Base-by-base conservation (phyloP, 495 filamentous ascomycete genomes). In the Lophium mytilinum region DNA sequence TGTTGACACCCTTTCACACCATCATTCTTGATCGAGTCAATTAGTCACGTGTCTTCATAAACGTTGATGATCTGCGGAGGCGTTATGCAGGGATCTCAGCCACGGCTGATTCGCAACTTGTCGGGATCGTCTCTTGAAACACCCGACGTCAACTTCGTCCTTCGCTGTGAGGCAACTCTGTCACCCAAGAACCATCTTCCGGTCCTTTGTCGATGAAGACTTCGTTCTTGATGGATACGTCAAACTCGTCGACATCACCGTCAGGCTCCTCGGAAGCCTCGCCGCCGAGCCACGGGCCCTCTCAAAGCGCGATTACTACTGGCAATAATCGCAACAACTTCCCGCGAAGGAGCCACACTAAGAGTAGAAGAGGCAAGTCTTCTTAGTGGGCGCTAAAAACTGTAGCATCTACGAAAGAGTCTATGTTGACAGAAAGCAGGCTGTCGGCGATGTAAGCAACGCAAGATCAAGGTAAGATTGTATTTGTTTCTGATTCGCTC, bases 381-480 rank as follows among this genome's bases (percentile, higher is more conserved):
- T 24, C 21, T 24, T 3, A 10, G 17, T 18, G 24, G 7, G 8
- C 8, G 21, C 14, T 8, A 24, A 48, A 48, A 18, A 1, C 30
- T 48, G 9, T 48, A n/a, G n/a, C n/a, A n/a, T n/a, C n/a, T n/a
- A 9, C 6, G 21, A 48, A 1, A 30, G 14, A 2, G 15, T 8
- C 18, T 24, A 24, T 18, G 14, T 30, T 6, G 4, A 24, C 7
- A 48, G 33, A 0, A 30, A 10, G 8, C 78, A 39, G 82, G 82
- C 21, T 85, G 82, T 57, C 70, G 73, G 55, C 72, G 80, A 39
- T 85, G 82, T 71, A 85, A 84, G 70, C 67, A 70, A 48, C 73
- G 81, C 42, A 83, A 83, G 69, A 82, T 84, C 49, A 84, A 84
- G 76, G 80, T 81, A 71, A 17, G 42, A 18, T 11, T 48, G 49